Conservation (phyloP, 768 basidiomycete genomes). For the Tricholoma saponaceum region DNA sequence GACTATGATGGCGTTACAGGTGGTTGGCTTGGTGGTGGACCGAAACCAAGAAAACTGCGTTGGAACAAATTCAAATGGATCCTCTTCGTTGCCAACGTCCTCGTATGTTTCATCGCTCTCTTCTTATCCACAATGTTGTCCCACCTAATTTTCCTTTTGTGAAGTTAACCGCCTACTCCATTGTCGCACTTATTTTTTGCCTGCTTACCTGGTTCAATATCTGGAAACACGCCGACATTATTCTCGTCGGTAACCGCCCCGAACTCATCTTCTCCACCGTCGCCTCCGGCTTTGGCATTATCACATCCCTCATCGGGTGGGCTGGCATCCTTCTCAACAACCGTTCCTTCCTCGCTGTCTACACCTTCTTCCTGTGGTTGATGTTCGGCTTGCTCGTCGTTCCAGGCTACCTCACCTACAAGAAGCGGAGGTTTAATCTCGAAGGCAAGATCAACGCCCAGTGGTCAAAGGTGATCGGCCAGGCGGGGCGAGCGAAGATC, state of each 20-base stretch:
- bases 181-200: conserved; percentile 58
- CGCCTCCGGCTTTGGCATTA: conserved; percentile 52
- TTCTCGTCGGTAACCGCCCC: conserved; percentile 63
- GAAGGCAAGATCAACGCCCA: conserved; percentile 78
- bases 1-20: conserved; percentile 34
- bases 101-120: conserved; percentile 24
- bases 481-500: conserved; percentile 57
- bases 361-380: conserved; percentile 75
- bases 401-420: conserved; percentile 80
- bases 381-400: conserved; percentile 65
- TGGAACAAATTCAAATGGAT: conserved; percentile 86
- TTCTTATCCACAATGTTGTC: neutral
- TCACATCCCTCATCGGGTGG: conserved; percentile 73
- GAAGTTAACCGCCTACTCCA: conserved; percentile 54
- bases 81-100: conserved; percentile 57
- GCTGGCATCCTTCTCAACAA: conserved; percentile 82
- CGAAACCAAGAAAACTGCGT: conserved; percentile 33
- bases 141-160: neutral
- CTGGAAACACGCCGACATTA: conserved; percentile 63
- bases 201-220: conserved; percentile 79
- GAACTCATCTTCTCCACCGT: conserved; percentile 72
- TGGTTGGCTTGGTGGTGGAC: conserved; percentile 4
- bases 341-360: conserved; percentile 74
- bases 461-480: conserved; percentile 63
- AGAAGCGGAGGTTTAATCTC: conserved; percentile 68